A percentile compares a stretch with the other conserved stretches of the same genome.
phyloP scores from a whole-genome alignment of 805 yeast species.

The Cyberlindnera misumaiensis region DNA sequence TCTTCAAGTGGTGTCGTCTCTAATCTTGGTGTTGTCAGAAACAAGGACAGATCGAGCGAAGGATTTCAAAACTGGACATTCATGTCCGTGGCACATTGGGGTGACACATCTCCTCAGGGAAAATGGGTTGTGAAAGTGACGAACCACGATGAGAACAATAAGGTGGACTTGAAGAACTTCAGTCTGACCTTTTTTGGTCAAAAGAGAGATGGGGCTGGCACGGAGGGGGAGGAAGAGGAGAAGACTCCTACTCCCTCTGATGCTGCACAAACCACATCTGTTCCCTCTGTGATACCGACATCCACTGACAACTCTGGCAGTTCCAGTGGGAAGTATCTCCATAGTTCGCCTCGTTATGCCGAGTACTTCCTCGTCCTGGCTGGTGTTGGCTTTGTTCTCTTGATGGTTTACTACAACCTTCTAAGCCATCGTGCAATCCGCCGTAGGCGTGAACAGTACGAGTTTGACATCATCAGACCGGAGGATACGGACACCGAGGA shows the following conservation, averaged over 20 bases:
- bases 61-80: constrained; percentile 86
- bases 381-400: constrained; percentile 48
- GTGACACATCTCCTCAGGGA: constrained; percentile 77
- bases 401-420: constrained; percentile 35
- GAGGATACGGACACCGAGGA: constrained; percentile 54
- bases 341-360: constrained; percentile 40
- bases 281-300: constrained; percentile 6
- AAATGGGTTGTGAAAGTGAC: constrained; percentile 70
- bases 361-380: constrained; percentile 57
- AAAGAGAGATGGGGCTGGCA: constrained; percentile 45
- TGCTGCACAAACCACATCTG: constrained; percentile 1
- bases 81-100: constrained; percentile 99
- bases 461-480: constrained; percentile 28
- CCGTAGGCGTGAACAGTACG: constrained; percentile 33
- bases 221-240: constrained; percentile 20
- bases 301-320: constrained; percentile 4
- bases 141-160: constrained; percentile 30
- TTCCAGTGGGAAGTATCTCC: constrained; percentile 27
- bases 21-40: constrained; percentile 63
- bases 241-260: constrained; percentile 1
- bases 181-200: constrained; percentile 74
- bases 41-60: constrained; percentile 42
- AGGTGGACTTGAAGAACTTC: constrained; percentile 55
- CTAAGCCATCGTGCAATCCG: constrained; percentile 35
- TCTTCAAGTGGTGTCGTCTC: constrained; percentile 77